Evolutionary conservation across 2,329 filamentous ascomycete species (phyloP), one percentile per base, ranked within the genome.

Genomic region (Fusarium coffeatum): DNA sequence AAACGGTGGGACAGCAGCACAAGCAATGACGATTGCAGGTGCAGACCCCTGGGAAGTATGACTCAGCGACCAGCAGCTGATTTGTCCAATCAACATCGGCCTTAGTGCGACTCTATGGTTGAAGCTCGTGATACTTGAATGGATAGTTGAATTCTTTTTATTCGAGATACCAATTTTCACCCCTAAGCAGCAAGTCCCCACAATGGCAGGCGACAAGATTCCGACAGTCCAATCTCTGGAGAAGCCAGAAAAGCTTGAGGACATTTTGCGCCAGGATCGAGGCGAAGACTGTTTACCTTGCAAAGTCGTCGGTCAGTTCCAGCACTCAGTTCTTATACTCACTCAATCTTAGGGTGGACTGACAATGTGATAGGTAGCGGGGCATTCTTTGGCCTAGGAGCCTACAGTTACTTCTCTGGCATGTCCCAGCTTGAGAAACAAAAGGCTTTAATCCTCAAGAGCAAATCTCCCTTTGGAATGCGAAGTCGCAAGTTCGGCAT

Each of bases 321-420:
- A 22, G 41, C 48, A 50, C 62, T 42, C 32, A 59, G 46, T 32
- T 53, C 45, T 46, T 42, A 63, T 30, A 34, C 34, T 34, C 45
- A 40, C 43, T 34, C 40, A 42, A 53, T 25, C 40, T 56, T 55
- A 40, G 37, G 55, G 20, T 50, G 58, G 47, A 41, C 73, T 75
- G 59, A 73, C 60, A 53, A 51, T 37, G 28, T 40, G 23, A 59
- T 72, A 94, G 92, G 92, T 46, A 90, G 91, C 75, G 86, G 89
- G 41, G 91, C 92, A 2, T 93, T 96, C 69, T 83, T 93, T 59
- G 91, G 91, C 2, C 87, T 95, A 18, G 92, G 89, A 6, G 89
- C 85, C 2, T 96, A 94, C 80, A 94, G 89, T 79, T 94, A 94
- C 80, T 83, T 89, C 66, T 92, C 91, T 5, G 93, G 93, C 61